Evolutionary conservation across 2,329 filamentous ascomycete species (phyloP), one percentile per base, ranked within the genome.

Genomic region (Onygenales sp.): DNA sequence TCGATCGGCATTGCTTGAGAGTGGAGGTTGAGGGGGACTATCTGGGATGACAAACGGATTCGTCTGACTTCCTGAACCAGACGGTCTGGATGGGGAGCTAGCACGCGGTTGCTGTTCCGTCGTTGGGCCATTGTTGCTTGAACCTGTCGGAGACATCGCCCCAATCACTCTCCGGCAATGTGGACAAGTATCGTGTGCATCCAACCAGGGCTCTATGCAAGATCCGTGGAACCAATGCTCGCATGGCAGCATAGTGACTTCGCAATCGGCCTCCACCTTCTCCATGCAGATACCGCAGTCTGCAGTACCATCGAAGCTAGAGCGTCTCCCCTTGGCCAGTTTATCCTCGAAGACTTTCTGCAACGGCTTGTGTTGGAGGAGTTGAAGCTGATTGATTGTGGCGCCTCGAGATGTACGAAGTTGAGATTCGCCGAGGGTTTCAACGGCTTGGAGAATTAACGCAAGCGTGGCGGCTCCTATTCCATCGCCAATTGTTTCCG

Each of bases 271-370:
- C 31, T 81, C 77, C 57, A 94, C 85, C 32, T 87, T 81, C 52
- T 96, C 90, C 75, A 97, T 95, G 70, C 93, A 98, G 54, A 98
- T 95, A 37, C 88, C 91, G 68, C 93, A 98, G 64, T 96, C 91
- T 1, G 80, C 81, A 50, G 75, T 78, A 42, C 83, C 85, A 54
- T 86, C 87, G 4, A 73, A 70, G 80, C 52, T 94, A 74, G 79
- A 94, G 85, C 42, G 84, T 78, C 54, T 79, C 74, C 49, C 88
- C 81, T 27, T 27, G 2, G 93, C 75, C 43, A 80, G 80, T 59
- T 84, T 86, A 61, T 85, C 86, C 7, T 88, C 82, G 4, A 98
- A 73, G 3, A 80, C 78, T 31, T 80, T 80, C 78, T 56, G 84
- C 79, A 0, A 88, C 78, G 7, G 92, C 92, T 2, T 92, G 91